Evolutionary conservation across 192 early-diverging fungal species (phyloP), one percentile per base, ranked within the genome.

Genomic region (Coemansia sp.): DNA sequence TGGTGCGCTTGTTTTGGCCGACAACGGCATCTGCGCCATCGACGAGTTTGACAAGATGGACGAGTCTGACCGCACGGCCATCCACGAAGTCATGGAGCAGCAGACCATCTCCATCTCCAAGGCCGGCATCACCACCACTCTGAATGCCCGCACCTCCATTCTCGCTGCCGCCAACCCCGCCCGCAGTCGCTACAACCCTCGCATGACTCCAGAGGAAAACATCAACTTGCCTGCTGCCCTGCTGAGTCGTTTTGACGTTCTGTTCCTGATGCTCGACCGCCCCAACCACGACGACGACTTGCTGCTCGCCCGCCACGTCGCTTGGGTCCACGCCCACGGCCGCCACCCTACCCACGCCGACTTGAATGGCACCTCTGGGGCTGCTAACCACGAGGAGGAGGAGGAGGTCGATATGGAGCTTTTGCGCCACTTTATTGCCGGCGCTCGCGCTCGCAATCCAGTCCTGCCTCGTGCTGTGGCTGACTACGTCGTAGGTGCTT

Each of bases 21-120:
- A 99, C 85, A 95, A 96, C 72, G 97, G 97, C 69, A 91, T 99
- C 73, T 96, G 94, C 74, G 97, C 95, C 74, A 99, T 99, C 76
- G 97, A 99, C 83, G 97, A 99, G 84, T 99, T 99, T 75, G 97
- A 99, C 82, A 99, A 99, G 78, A 99, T 99, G 96, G 94, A 97
- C 67, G 97, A 99, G 67, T 84, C 83, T 9, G 95, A 98, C 84
- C 88, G 96, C 64, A 95, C 96, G 8, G 96, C 96, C 27, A 97
- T 99, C 75, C 97, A 98, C 75, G 97, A 99, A 83, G 97, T 98
- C 11, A 99, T 99, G 97, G 97, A 99, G 89, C 97, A 99, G 74
- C 97, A 99, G 84, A 99, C 96, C 3, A 97, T 99, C 74, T 93
- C 90, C 66, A 96, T 99, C 59, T 89, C 90, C 75, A 99, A 99